Conservation (phyloP, 2,329 filamentous ascomycete genomes). For the Niveomyces coronatus region DNA sequence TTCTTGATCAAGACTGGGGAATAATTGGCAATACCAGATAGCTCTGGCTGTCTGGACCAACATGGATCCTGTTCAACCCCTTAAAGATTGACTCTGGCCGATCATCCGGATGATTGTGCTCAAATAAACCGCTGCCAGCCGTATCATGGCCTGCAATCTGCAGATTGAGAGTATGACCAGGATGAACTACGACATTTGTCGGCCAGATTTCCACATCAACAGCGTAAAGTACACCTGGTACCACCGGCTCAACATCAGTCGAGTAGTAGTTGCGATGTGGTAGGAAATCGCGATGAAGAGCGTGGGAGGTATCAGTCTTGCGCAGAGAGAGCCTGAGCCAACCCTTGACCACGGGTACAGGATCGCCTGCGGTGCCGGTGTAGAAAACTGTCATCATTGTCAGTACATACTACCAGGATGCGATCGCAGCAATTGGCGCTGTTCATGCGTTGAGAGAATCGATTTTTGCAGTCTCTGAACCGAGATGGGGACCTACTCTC, state of each 20-base stretch:
- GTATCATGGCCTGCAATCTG: not conserved
- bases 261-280: slow-evolving; percentile 42
- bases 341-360: slow-evolving; percentile 51
- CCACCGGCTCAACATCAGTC: slow-evolving; percentile 44
- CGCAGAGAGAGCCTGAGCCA: slow-evolving; percentile 51
- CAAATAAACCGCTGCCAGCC: not conserved
- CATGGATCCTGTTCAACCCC: too few species aligned
- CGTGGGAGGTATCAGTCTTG: slow-evolving; percentile 39
- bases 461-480: too few species aligned
- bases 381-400: too few species aligned
- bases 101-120: not conserved
- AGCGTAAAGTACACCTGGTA: slow-evolving; percentile 42
- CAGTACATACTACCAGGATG: too few species aligned
- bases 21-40: too few species aligned
- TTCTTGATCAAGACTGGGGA: too few species aligned
- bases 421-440: too few species aligned
- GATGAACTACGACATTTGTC: slow-evolving; percentile 41
- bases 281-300: slow-evolving; percentile 30
- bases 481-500: too few species aligned
- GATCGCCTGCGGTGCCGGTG: slow-evolving; percentile 55
- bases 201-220: slow-evolving; percentile 58
- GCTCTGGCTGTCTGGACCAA: too few species aligned
- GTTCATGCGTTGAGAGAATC: too few species aligned
- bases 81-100: too few species aligned
- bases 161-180: not conserved